Conservation (phyloP, 225 moss, liverwort and hornwort genomes). For the Asterella californica region DNA sequence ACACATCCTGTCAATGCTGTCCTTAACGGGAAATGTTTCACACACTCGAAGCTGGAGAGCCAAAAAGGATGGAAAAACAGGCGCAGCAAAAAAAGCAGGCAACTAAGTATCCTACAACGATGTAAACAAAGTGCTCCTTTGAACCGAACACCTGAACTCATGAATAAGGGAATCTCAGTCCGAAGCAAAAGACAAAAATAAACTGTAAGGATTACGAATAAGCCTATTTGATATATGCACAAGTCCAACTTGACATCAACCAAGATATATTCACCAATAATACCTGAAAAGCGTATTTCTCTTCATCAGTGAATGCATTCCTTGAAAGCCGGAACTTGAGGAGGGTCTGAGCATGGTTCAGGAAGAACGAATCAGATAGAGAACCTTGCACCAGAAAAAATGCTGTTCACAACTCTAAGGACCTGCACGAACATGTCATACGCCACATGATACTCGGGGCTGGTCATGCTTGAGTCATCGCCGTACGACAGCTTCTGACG, state of each 20-base stretch:
- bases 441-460: neutral
- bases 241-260: neutral
- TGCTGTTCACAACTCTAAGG: neutral
- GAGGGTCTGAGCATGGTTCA: slow-evolving; percentile 48
- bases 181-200: too few species aligned
- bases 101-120: too few species aligned
- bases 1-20: too few species aligned
- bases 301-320: slow-evolving; percentile 50
- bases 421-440: neutral
- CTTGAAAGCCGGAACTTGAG: slow-evolving; percentile 83
- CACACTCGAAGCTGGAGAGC: too few species aligned
- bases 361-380: neutral
- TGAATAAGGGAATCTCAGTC: too few species aligned
- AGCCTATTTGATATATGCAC: neutral
- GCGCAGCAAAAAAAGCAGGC: too few species aligned
- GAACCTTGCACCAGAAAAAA: neutral
- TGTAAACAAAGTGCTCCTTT: too few species aligned
- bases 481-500: neutral
- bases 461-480: neutral
- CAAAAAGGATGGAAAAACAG: too few species aligned
- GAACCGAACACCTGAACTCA: too few species aligned
- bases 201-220: too few species aligned
- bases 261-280: neutral
- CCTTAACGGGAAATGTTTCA: too few species aligned
- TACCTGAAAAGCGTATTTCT: slow-evolving; percentile 73